phyloP scores from a whole-genome alignment of 441 rosid genomes.

The Eutrema salsugineum region DNA sequence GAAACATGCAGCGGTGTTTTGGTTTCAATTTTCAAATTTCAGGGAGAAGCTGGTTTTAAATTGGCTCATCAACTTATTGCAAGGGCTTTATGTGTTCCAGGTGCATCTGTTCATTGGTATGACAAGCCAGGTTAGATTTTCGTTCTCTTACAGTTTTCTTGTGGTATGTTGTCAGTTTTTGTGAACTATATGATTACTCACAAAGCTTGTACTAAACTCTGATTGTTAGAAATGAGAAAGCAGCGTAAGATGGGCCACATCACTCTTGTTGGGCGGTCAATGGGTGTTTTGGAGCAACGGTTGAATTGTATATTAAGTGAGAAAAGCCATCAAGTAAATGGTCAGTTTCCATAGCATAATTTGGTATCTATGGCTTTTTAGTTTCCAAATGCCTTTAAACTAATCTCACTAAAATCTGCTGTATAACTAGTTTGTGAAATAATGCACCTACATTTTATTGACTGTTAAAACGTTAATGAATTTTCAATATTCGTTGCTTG shows the following conservation, averaged over 20 bases:
- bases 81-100: slow-evolving; percentile 64
- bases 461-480: background rate
- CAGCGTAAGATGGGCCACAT: slow-evolving; percentile 97
- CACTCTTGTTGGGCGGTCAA: slow-evolving; percentile 72
- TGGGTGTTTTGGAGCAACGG: slow-evolving; percentile 63
- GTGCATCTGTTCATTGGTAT: slow-evolving; percentile 95
- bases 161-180: background rate
- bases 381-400: background rate
- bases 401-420: background rate
- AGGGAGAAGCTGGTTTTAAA: slow-evolving; percentile 84
- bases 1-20: background rate
- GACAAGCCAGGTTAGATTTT: slow-evolving; percentile 81
- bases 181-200: background rate
- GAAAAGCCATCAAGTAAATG: slow-evolving; percentile 29
- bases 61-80: slow-evolving; percentile 64
- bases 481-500: background rate
- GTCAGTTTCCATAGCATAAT: slow-evolving; percentile 17
- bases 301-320: slow-evolving; percentile 55
- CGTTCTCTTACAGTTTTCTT: background rate
- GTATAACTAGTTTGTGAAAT: background rate
- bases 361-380: background rate
- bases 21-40: slow-evolving; percentile 6
- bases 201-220: slow-evolving; percentile 13
- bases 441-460: background rate
- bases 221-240: slow-evolving; percentile 74